Percentiles rank a stretch among this genome's conserved stretches.
Conservation (phyloP, 2,329 filamentous ascomycete species). For the Thelonectria rubi region DNA sequence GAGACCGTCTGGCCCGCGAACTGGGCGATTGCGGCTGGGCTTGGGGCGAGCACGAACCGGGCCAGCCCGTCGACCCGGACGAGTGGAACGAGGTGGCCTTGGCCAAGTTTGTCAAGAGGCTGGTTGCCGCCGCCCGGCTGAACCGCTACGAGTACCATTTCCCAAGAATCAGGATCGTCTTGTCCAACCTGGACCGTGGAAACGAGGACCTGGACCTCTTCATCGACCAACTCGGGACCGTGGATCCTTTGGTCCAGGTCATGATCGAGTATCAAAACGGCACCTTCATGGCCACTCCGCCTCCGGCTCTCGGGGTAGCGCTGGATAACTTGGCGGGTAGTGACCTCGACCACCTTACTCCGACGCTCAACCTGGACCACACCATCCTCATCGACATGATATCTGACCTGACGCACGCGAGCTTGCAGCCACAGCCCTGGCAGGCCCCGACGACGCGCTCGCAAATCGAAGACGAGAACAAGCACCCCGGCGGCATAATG, state of each 20-base stretch:
- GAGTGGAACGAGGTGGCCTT: constrained; percentile 49
- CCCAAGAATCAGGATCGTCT: constrained; percentile 48
- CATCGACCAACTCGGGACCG: constrained; percentile 43
- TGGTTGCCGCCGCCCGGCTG: constrained; percentile 49
- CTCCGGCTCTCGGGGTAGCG: constrained; percentile 41
- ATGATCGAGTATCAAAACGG: constrained; percentile 44
- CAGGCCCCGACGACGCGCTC: constrained; percentile 45
- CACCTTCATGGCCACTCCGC: constrained; percentile 37
- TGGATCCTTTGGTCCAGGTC: constrained; percentile 47
- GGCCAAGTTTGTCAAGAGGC: constrained; percentile 45
- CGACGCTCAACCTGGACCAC: constrained; percentile 53
- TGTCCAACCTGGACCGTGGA: constrained; percentile 46
- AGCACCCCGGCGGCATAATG: constrained; percentile 45
- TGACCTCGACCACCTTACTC: constrained; percentile 46
- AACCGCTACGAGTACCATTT: constrained; percentile 50
- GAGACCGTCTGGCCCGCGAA: constrained; percentile 49
- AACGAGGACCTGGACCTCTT: constrained; percentile 44
- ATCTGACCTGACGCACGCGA: constrained; percentile 51
- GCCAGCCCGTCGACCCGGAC: constrained; percentile 44
- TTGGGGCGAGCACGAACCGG: constrained; percentile 49
- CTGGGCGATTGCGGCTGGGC: constrained; percentile 54
- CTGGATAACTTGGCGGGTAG: constrained; percentile 45
- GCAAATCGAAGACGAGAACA: constrained; percentile 49
- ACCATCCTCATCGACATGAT: constrained; percentile 53
- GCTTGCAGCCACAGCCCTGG: constrained; percentile 47